phyloP scores from a whole-genome alignment of 176 grass and related monocot genomes.

The Aegilops tauschii region DNA sequence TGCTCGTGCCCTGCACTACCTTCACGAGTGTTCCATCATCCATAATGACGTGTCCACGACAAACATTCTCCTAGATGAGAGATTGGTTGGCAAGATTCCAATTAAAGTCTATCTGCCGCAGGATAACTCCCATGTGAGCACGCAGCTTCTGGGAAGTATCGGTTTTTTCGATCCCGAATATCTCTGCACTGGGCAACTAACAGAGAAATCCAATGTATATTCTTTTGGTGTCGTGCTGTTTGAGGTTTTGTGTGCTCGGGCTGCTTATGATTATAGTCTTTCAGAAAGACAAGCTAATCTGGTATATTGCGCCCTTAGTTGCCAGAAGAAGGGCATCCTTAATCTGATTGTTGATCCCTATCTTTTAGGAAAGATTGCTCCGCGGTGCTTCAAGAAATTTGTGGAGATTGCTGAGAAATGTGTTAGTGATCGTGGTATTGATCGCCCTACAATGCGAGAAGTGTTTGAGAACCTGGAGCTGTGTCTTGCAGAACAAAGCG shows the following conservation, averaged over 20 bases:
- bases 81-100: not conserved
- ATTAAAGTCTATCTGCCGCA: not conserved
- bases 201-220: not conserved
- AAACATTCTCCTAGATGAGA: not conserved
- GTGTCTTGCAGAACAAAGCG: not conserved
- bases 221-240: not conserved
- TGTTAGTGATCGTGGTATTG: not conserved
- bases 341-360: not conserved
- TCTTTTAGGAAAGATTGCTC: not conserved
- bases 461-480: not conserved
- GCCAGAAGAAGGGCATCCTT: not conserved
- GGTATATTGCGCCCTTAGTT: not conserved
- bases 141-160: rapidly evolving
- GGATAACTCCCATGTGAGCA: not conserved
- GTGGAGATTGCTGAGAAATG: not conserved
- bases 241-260: not conserved
- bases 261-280: not conserved
- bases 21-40: not conserved
- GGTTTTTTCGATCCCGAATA: not conserved
- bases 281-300: not conserved
- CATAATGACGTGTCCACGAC: not conserved
- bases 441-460: not conserved
- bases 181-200: not conserved
- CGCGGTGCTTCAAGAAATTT: not conserved
- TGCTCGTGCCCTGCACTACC: not conserved